phyloP scores from a whole-genome alignment of 164 flowering plant genomes.

The Stephania yunnanensis region DNA sequence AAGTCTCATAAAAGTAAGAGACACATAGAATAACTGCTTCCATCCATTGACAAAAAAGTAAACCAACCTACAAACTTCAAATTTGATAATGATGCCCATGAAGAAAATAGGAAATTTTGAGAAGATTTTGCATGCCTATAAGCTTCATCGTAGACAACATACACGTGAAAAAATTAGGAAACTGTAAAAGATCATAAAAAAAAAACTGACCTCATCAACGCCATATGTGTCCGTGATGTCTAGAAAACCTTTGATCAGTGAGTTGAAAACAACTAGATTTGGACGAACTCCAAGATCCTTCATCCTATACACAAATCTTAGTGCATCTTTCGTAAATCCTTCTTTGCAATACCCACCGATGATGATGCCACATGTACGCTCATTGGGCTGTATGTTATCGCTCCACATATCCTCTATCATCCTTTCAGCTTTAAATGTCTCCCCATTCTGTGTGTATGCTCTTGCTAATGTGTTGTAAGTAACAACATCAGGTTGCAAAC shows the following conservation, averaged over 20 bases:
- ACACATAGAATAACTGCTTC: neutral
- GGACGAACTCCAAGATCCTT: conserved; percentile 59
- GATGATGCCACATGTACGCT: conserved; percentile 72
- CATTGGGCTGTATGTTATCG: conserved; percentile 58
- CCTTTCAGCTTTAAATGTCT: conserved; percentile 54
- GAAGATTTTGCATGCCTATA: too few species aligned
- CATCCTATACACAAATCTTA: conserved; percentile 52
- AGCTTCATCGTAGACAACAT: neutral
- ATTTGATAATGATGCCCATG: neutral
- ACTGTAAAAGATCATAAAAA: neutral
- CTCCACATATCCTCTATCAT: conserved; percentile 59
- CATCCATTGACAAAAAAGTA: neutral
- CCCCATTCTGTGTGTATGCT: conserved; percentile 69
- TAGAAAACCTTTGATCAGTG: conserved; percentile 74
- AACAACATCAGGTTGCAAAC: conserved; percentile 77
- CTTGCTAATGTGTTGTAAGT: conserved; percentile 77
- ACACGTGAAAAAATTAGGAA: neutral
- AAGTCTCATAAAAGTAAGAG: neutral
- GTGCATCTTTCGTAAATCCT: conserved; percentile 39
- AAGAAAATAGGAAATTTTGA: neutral
- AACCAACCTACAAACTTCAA: neutral
- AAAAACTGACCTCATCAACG: conserved; percentile 48
- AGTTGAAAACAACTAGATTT: conserved; percentile 72
- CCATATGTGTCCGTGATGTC: conserved; percentile 49
- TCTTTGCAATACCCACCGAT: conserved; percentile 56